Percentiles rank a stretch among this genome's conserved stretches.
phyloP scores from a whole-genome alignment of 78 protist species.

The Planoprotostelium fungivorum region DNA sequence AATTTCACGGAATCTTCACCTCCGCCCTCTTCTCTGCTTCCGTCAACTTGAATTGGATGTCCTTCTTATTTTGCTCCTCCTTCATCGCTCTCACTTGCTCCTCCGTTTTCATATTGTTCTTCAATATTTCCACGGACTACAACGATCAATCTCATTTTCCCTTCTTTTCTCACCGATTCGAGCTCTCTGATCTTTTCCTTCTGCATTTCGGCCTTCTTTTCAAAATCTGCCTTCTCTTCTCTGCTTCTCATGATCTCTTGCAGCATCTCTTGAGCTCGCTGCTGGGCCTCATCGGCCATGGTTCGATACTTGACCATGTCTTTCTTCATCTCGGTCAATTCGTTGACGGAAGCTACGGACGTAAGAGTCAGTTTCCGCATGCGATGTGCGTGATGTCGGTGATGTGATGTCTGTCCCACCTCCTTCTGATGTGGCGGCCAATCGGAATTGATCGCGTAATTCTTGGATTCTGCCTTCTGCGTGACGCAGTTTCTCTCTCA shows the following conservation, averaged over 20 bases:
- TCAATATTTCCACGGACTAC: too few species aligned
- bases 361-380: too few species aligned
- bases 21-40: neutral
- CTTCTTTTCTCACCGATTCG: neutral
- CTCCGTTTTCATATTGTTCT: too few species aligned
- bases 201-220: neutral
- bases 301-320: neutral
- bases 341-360: neutral
- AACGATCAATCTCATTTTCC: too few species aligned
- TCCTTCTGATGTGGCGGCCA: neutral
- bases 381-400: too few species aligned
- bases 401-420: too few species aligned
- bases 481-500: neutral
- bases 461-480: neutral
- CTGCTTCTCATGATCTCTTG: neutral
- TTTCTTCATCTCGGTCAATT: neutral
- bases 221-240: neutral
- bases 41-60: neutral
- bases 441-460: neutral
- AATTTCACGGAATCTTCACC: neutral
- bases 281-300: neutral
- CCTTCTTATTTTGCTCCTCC: too few species aligned
- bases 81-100: too few species aligned
- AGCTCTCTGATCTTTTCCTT: neutral
- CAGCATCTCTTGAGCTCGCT: neutral